Evolutionary conservation across 768 basidiomycete genomes (phyloP), one percentile per base, ranked within the genome.

Genomic region (Mycena galopus): DNA sequence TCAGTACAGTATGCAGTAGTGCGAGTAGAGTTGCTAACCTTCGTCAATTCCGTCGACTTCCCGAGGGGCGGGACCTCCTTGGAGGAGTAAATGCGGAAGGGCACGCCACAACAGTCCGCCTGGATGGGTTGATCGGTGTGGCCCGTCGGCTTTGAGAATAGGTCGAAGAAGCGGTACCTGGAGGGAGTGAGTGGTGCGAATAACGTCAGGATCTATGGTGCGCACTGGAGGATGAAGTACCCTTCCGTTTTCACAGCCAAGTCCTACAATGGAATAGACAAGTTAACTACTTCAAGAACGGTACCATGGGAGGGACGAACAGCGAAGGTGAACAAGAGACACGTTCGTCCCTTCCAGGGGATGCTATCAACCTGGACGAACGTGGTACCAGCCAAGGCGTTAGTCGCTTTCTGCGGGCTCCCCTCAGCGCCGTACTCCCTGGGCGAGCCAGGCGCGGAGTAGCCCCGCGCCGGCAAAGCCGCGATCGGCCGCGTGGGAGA

Each of bases 221-320:
- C 69, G 57, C 32, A 74, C 73, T 72, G 87, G 29, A 93, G 82
- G 44, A 90, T 85, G 76, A 93, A 94, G 19, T 83, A 85, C 27
- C 92, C 92, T 76, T 93, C 92, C 25, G 85, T 86, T 75, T 89
- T 90, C 7, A 93, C 92, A 0, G 92, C 90, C n/a, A 93, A 82
- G 76, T 93, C 92, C 92, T 93, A 73, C 59, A 51, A 21, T 42
- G 12, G 37, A 35, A 33, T 23, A 62, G 59, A 67, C 44, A 23
- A 70, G 3, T 58, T 53, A 19, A 55, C 59, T 37, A 19, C 27
- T 19, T 10, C 23, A 57, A 25, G 60, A 11, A 25, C n/a, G 70
- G 35, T 9, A 53, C 50, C 60, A 53, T 23, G 17, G 1, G 35
- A 63, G 44, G 53, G 35, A 85, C 86, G 67, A 55, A 92, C 92